These are phyloP conservation scores for Melanogaster broomeanus DNA, from an alignment of 768 basidiomycete genomes.

Conservation along the genomic window DNA sequence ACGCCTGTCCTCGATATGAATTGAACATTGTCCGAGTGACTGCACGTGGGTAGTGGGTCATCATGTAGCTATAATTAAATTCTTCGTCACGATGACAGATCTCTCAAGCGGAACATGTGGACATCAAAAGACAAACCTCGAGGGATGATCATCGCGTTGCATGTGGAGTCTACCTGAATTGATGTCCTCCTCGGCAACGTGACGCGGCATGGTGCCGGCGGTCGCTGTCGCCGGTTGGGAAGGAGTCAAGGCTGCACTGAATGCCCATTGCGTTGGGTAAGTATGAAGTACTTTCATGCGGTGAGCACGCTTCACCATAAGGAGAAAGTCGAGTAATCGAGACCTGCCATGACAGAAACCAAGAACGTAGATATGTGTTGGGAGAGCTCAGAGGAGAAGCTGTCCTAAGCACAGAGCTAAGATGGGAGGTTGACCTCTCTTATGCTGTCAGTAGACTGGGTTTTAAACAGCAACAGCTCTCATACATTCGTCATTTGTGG, in stretches of 20 bases:
- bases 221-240: slow-evolving; percentile 21
- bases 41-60: slow-evolving; percentile 26
- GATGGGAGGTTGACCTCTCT: slow-evolving; percentile 19
- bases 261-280: slow-evolving; percentile 5
- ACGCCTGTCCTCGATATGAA: slow-evolving; percentile 23
- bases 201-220: slow-evolving; percentile 26
- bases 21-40: slow-evolving; percentile 13
- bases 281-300: background rate
- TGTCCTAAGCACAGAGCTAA: slow-evolving; percentile 5
- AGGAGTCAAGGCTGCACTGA: slow-evolving; percentile 29
- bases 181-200: slow-evolving; percentile 32
- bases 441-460: slow-evolving; percentile 20
- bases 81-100: slow-evolving; percentile 12
- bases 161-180: slow-evolving; percentile 22
- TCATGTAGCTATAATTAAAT: slow-evolving; percentile 20
- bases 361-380: background rate
- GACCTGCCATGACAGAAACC: slow-evolving; percentile 18
- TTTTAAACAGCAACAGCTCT: slow-evolving; percentile 27
- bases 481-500: slow-evolving; percentile 27
- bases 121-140: slow-evolving; percentile 31
- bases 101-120: slow-evolving; percentile 19
- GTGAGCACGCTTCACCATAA: slow-evolving; percentile 16
- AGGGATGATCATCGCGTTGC: slow-evolving; percentile 36
- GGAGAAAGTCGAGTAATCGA: slow-evolving; percentile 31
- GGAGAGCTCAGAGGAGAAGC: slow-evolving; percentile 6